phyloP scores from a whole-genome alignment of 306 rosid genomes.

The Vigna radiata region DNA sequence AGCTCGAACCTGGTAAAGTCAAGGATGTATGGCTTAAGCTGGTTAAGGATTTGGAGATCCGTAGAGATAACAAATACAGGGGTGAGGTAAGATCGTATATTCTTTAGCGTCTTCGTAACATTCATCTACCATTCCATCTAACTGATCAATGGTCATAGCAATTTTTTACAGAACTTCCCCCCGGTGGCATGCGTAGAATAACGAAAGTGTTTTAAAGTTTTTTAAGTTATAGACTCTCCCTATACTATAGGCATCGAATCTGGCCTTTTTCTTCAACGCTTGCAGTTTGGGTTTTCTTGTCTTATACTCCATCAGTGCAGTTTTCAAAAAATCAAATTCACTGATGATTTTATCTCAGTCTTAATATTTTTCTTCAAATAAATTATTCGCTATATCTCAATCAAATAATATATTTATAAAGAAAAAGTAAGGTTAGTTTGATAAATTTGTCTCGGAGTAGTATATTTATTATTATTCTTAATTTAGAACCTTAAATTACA shows the following conservation, averaged over 20 bases:
- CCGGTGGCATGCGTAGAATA: neutral
- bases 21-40: constrained; percentile 83
- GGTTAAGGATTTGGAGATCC: constrained; percentile 84
- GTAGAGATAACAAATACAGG: constrained; percentile 77
- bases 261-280: neutral
- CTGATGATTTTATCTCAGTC: too few species aligned
- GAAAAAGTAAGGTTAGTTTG: too few species aligned
- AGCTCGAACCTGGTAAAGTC: constrained; percentile 87
- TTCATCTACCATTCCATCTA: neutral
- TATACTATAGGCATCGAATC: neutral
- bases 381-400: too few species aligned
- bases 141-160: neutral
- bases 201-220: constrained; percentile 22
- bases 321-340: too few species aligned
- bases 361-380: too few species aligned
- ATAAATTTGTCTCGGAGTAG: too few species aligned
- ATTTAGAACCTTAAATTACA: too few species aligned
- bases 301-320: too few species aligned
- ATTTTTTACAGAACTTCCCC: neutral
- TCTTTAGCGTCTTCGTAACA: constrained; percentile 17
- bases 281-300: constrained; percentile 2
- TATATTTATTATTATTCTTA: too few species aligned
- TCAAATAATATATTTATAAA: too few species aligned
- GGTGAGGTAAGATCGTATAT: constrained; percentile 75
- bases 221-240: constrained; percentile 7